Percentiles rank a stretch among this genome's conserved stretches.
These are phyloP conservation scores for Beauveria australis DNA, from an alignment of 2,329 filamentous ascomycete genomes.

Conservation along the genomic window DNA sequence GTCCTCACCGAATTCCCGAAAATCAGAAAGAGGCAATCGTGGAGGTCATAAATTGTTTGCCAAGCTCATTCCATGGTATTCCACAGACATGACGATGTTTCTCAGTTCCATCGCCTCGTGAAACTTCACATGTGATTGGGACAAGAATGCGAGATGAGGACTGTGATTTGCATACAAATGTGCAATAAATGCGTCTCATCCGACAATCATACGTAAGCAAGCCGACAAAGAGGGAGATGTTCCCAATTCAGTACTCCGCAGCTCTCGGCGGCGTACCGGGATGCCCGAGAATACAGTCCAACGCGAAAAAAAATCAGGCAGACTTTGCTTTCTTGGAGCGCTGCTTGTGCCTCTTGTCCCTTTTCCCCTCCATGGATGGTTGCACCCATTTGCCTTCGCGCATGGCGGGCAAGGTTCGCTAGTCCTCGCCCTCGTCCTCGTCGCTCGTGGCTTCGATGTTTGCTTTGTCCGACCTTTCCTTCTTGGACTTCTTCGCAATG, in stretches of 20 bases:
- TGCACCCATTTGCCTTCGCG: neutral
- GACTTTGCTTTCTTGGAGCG: neutral
- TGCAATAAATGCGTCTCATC: neutral
- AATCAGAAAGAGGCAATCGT: neutral
- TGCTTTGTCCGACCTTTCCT: slow-evolving; percentile 38
- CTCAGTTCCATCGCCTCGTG: neutral
- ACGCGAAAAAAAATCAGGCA: neutral
- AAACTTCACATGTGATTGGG: neutral
- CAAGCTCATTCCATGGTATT: neutral
- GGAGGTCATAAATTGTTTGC: slow-evolving; percentile 2
- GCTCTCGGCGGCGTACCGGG: neutral
- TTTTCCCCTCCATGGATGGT: neutral
- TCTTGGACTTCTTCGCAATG: slow-evolving; percentile 22
- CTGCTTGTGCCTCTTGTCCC: neutral
- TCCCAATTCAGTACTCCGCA: neutral
- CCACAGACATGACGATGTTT: neutral
- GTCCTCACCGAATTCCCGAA: no score
- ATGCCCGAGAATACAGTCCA: neutral
- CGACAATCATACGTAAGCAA: neutral
- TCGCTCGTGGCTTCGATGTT: slow-evolving; percentile 60
- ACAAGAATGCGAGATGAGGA: neutral
- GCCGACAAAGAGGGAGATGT: neutral
- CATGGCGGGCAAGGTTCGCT: neutral
- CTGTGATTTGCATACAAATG: neutral
- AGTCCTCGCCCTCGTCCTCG: slow-evolving; percentile 49